Percentiles rank a stretch among this genome's conserved stretches.
These are phyloP conservation scores for Geosmithia putterillii DNA, from an alignment of 2,329 filamentous ascomycete genomes.

Conservation along the genomic window DNA sequence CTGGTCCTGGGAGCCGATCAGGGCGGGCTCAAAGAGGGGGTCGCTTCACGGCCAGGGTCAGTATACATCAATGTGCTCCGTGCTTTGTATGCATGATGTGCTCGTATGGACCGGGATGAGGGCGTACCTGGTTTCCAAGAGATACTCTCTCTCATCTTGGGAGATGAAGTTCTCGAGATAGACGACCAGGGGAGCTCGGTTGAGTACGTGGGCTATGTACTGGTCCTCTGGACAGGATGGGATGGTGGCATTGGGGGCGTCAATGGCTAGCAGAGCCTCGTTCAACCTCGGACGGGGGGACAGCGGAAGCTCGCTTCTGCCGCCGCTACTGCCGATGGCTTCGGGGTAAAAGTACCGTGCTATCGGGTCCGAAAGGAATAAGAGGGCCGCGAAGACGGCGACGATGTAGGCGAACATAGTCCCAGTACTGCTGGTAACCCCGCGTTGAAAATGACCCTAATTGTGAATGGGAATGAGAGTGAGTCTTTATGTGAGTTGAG, in stretches of 20 bases:
- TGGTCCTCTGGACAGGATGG: slow-evolving; percentile 24
- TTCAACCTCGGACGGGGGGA: slow-evolving; percentile 33
- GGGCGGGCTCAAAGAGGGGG: slow-evolving; percentile 36
- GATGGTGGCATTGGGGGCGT: slow-evolving; percentile 21
- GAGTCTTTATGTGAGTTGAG: too few species aligned
- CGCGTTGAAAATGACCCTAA: too few species aligned
- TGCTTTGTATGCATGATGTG: neutral
- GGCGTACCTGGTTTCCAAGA: slow-evolving; percentile 38
- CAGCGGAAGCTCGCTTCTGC: slow-evolving; percentile 4
- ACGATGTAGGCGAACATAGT: slow-evolving; percentile 7
- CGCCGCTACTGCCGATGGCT: slow-evolving; percentile 4
- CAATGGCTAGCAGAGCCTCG: slow-evolving; percentile 37
- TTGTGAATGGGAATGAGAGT: neutral
- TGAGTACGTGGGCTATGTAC: slow-evolving; percentile 34
- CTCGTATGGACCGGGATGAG: neutral
- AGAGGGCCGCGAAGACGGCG: slow-evolving; percentile 5
- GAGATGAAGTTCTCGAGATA: slow-evolving; percentile 41
- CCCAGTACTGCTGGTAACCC: too few species aligned
- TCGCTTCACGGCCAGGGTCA: slow-evolving; percentile 17
- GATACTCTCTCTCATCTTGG: slow-evolving; percentile 27
- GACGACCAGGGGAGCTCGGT: slow-evolving; percentile 36
- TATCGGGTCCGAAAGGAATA: slow-evolving; percentile 32
- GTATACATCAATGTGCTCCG: neutral
- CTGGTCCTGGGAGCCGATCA: slow-evolving; percentile 29
- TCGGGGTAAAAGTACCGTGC: slow-evolving; percentile 19